A percentile compares a stretch with the other conserved stretches of the same genome.
Evolutionary conservation across 2,329 filamentous ascomycete species (phyloP).

Genomic region (Boeremia exigua): DNA sequence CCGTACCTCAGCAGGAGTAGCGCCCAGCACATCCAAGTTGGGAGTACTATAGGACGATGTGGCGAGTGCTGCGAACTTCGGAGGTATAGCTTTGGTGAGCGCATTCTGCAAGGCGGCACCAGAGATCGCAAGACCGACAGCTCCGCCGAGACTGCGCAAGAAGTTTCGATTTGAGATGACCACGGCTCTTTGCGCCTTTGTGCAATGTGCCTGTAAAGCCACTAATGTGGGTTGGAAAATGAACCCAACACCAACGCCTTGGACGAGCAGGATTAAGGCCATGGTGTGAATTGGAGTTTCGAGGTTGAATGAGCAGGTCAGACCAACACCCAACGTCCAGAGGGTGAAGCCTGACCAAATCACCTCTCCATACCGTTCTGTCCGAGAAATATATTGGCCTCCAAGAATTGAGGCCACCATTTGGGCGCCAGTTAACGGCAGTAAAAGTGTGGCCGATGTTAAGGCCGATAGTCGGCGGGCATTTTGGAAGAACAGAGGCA

Average conservation of each 20-base stretch:
- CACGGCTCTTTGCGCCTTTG: constrained; percentile 64
- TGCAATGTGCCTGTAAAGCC: constrained; percentile 59
- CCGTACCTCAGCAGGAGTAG: background rate
- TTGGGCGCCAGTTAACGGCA: constrained; percentile 47
- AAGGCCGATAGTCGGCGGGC: constrained; percentile 55
- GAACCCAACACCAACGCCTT: constrained; percentile 55
- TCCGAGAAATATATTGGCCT: constrained; percentile 64
- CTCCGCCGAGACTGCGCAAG: constrained; percentile 64
- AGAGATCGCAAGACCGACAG: constrained; percentile 61
- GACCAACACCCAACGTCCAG: constrained; percentile 57
- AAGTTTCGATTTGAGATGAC: constrained; percentile 70
- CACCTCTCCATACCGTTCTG: constrained; percentile 58
- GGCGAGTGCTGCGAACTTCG: constrained; percentile 16
- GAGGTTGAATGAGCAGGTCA: constrained; percentile 56
- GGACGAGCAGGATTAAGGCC: constrained; percentile 59
- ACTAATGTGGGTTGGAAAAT: constrained; percentile 61
- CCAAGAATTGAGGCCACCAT: constrained; percentile 54
- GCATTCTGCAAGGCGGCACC: constrained; percentile 27
- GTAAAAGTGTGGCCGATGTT: constrained; percentile 58
- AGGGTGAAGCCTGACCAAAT: constrained; percentile 54
- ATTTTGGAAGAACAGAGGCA: constrained; percentile 69
- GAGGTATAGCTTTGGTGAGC: constrained; percentile 21
- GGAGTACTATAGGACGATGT: constrained; percentile 20
- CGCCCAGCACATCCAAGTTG: constrained; percentile 13
- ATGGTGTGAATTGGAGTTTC: constrained; percentile 51